phyloP scores from a whole-genome alignment of 2,329 filamentous ascomycete genomes.

The Monosporascus sp. region DNA sequence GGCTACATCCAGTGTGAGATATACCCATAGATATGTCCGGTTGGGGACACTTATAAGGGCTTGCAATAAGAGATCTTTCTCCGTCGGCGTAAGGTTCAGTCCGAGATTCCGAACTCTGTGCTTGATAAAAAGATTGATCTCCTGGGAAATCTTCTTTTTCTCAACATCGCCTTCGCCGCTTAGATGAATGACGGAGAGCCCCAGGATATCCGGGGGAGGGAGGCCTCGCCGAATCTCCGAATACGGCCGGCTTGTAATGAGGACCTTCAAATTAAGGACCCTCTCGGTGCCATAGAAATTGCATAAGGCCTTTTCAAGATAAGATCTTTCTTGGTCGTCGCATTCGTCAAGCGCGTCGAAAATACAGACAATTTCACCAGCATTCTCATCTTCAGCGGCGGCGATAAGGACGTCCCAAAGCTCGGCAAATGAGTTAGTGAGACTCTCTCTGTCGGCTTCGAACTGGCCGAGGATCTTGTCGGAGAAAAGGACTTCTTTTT shows the following conservation, averaged over 20 bases:
- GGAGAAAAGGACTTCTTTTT: slow-evolving; percentile 18
- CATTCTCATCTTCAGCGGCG: background rate
- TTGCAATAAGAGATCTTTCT: slow-evolving; percentile 1
- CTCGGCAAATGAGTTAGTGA: slow-evolving; percentile 14
- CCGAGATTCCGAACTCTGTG: slow-evolving; percentile 11
- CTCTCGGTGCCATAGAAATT: slow-evolving; percentile 16
- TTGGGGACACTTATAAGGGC: slow-evolving; percentile 10
- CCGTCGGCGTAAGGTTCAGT: background rate
- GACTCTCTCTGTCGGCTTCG: slow-evolving; percentile 9
- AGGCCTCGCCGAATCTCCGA: slow-evolving; percentile 20
- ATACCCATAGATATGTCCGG: slow-evolving; percentile 20
- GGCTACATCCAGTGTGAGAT: slow-evolving; percentile 14
- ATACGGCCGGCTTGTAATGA: slow-evolving; percentile 35
- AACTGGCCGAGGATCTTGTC: slow-evolving; percentile 14
- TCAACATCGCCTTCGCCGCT: slow-evolving; percentile 19
- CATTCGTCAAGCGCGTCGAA: slow-evolving; percentile 39
- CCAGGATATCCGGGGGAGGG: slow-evolving; percentile 4
- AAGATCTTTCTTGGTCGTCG: background rate
- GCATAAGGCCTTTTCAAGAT: slow-evolving; percentile 10
- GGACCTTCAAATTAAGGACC: slow-evolving; percentile 27
- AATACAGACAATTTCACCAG: slow-evolving; percentile 25
- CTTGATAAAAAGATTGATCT: slow-evolving; percentile 26
- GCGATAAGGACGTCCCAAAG: slow-evolving; percentile 28
- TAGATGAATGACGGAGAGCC: slow-evolving; percentile 24
- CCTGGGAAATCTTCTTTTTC: slow-evolving; percentile 20